Evolutionary conservation across 2,329 filamentous ascomycete species (phyloP), one percentile per base, ranked within the genome.

Genomic region (Bipolaris cookei): DNA sequence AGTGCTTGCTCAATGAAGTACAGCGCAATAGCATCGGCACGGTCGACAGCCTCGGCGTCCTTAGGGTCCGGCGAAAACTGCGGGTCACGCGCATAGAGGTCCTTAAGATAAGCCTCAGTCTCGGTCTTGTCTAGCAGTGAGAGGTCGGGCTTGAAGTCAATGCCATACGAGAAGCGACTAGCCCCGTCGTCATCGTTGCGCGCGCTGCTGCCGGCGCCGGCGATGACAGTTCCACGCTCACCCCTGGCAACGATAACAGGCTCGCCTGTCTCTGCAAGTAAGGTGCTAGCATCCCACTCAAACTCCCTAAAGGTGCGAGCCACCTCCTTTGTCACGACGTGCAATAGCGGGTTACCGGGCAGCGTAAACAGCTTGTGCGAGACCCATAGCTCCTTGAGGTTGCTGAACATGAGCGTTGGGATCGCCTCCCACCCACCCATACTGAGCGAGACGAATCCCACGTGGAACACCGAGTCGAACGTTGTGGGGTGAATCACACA

Each of bases 91-190:
- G 47, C 53, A 32, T 23, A 56, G 11, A 56, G 41, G 1, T 39
- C 46, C 25, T 56, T 56, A 23, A 56, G 48, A 45, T 56, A 51
- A 34, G 41, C 41, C 3, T 56, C 53, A 16, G 53, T 56, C 25
- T 56, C 53, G 13, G 47, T 34, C 13, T 11, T 45, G 11, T 4
- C 35, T 23, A 56, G 41, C 18, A 56, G 41, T 1, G 53, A 56
- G 18, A 56, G 47, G 8, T 56, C 53, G 16, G 53, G 53, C 53
- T 56, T 56, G 53, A 56, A 56, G 18, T 56, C 53, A 14, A 56
- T 56, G 11, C 53, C 53, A 32, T 56, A 56, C 2, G 53, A 56
- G 41, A 56, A 56, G 48, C 53, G 47, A 35, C 53, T 56, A 6
- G 53, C 53, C 4, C 53, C 53, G 18, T 56, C 53, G 35, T 28